Evolutionary conservation across 805 yeast species (phyloP).

Genomic region (Nakazawaea siamensis): DNA sequence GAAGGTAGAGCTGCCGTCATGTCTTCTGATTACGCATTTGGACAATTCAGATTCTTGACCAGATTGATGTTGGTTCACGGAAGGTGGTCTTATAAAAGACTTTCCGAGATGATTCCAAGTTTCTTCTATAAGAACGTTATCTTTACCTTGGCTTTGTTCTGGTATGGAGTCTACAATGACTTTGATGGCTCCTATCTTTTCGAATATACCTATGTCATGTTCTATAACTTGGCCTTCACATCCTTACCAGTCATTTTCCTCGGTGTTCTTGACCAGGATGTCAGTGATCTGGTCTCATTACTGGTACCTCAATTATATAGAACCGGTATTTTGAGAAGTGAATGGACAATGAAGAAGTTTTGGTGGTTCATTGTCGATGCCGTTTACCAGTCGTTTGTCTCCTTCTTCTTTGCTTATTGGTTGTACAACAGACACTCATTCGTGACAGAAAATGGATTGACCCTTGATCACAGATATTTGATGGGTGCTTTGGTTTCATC

Average conservation of each 20-base stretch:
- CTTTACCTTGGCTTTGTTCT: conserved; percentile 65
- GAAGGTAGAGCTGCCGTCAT: conserved; percentile 85
- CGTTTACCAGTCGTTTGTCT: conserved; percentile 58
- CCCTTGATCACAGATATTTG: conserved; percentile 61
- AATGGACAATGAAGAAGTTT: conserved; percentile 56
- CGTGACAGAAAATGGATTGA: conserved; percentile 37
- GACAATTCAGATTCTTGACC: conserved; percentile 64
- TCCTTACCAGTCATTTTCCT: conserved; percentile 69
- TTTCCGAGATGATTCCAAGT: conserved; percentile 73
- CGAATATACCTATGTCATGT: conserved; percentile 71
- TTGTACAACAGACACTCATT: conserved; percentile 37
- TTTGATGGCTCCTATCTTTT: conserved; percentile 73
- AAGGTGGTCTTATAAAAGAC: conserved; percentile 71
- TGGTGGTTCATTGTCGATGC: conserved; percentile 62
- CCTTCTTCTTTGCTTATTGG: conserved; percentile 62
- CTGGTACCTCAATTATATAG: conserved; percentile 66
- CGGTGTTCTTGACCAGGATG: conserved; percentile 73
- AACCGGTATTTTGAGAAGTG: conserved; percentile 54
- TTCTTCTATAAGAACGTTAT: conserved; percentile 72
- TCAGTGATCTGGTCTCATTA: conserved; percentile 53
- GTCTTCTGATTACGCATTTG: conserved; percentile 80
- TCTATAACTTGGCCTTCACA: conserved; percentile 75
- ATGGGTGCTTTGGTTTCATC: conserved; percentile 57
- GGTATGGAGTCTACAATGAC: conserved; percentile 63
- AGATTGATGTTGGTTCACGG: conserved; percentile 70